A percentile compares a stretch with the other conserved stretches of the same genome.
Evolutionary conservation across 2,329 filamentous ascomycete genomes (phyloP).

Genomic region (Claviceps humidiphila): DNA sequence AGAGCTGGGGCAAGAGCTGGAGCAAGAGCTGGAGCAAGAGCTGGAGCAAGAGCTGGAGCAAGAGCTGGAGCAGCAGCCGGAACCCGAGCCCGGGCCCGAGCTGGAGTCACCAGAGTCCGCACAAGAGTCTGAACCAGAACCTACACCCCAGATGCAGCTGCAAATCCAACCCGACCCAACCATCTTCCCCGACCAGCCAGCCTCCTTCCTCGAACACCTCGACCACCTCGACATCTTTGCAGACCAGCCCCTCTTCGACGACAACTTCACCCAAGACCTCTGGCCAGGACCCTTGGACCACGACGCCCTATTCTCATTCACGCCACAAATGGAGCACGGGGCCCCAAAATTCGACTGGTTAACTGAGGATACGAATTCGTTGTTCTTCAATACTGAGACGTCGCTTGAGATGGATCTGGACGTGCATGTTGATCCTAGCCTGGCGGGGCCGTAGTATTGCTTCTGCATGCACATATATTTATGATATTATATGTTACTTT

Average conservation of each 20-base stretch:
- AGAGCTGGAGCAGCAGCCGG: too few relatives aligned
- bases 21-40: too few relatives aligned
- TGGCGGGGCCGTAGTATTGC: slow-evolving; percentile 9
- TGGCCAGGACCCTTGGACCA: slow-evolving; percentile 15
- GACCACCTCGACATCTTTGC: slow-evolving; percentile 8
- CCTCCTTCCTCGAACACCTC: slow-evolving; percentile 13
- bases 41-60: too few relatives aligned
- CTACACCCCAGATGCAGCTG: not conserved
- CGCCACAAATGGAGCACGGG: slow-evolving; percentile 18
- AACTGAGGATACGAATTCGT: slow-evolving; percentile 30
- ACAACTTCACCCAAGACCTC: slow-evolving; percentile 7
- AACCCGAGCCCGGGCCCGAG: not conserved
- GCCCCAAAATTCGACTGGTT: slow-evolving; percentile 27
- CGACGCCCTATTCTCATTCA: slow-evolving; percentile 20
- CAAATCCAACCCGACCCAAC: not conserved
- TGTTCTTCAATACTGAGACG: slow-evolving; percentile 22
- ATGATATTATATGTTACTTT: too few relatives aligned
- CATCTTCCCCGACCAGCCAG: slow-evolving; percentile 9
- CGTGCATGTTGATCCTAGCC: slow-evolving; percentile 21
- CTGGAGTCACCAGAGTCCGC: not conserved
- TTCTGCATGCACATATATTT: too few relatives aligned
- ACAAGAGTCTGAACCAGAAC: not conserved
- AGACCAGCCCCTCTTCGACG: slow-evolving; percentile 11
- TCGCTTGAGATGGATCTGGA: slow-evolving; percentile 10
- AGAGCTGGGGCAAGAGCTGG: too few relatives aligned